A percentile compares a stretch with the other conserved stretches of the same genome.
These are phyloP conservation scores for Aureobasidium sp. DNA, from an alignment of 2,329 filamentous ascomycete species.

Conservation along the genomic window DNA sequence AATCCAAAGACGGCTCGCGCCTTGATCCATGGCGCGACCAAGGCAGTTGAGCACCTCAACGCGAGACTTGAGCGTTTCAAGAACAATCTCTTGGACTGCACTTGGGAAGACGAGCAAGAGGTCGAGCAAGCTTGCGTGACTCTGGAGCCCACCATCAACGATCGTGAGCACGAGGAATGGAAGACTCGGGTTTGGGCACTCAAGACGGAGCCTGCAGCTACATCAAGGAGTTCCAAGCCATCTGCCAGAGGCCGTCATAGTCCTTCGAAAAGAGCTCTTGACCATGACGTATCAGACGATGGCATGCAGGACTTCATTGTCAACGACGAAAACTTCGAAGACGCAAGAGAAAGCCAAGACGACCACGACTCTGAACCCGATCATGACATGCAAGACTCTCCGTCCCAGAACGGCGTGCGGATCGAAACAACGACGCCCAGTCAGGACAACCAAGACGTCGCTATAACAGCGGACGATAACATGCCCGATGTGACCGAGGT, in stretches of 20 bases:
- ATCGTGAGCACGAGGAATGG: constrained; percentile 48
- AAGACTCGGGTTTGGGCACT: constrained; percentile 33
- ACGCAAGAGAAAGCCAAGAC: not conserved
- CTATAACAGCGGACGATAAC: not conserved
- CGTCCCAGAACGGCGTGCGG: not conserved
- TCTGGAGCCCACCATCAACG: constrained; percentile 58
- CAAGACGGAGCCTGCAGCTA: constrained; percentile 21
- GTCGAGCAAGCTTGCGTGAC: constrained; percentile 49
- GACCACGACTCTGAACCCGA: not conserved
- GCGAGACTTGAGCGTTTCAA: constrained; percentile 49
- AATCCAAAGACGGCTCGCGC: constrained; percentile 29
- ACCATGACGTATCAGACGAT: not conserved
- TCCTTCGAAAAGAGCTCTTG: not conserved
- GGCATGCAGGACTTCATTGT: constrained; percentile 12
- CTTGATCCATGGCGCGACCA: constrained; percentile 38
- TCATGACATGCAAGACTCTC: not conserved
- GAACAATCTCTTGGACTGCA: constrained; percentile 42
- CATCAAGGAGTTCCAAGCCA: not conserved
- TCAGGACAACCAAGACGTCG: not conserved
- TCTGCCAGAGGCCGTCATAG: not conserved
- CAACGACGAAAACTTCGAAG: constrained; percentile 10
- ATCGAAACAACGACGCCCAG: not conserved
- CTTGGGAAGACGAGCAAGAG: constrained; percentile 46
- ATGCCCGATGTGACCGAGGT: not conserved
- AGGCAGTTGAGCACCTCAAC: constrained; percentile 37